Percentiles rank a stretch among this genome's conserved stretches.
Conservation (phyloP, 805 yeast genomes). For the Barnettozyma pratensis region DNA sequence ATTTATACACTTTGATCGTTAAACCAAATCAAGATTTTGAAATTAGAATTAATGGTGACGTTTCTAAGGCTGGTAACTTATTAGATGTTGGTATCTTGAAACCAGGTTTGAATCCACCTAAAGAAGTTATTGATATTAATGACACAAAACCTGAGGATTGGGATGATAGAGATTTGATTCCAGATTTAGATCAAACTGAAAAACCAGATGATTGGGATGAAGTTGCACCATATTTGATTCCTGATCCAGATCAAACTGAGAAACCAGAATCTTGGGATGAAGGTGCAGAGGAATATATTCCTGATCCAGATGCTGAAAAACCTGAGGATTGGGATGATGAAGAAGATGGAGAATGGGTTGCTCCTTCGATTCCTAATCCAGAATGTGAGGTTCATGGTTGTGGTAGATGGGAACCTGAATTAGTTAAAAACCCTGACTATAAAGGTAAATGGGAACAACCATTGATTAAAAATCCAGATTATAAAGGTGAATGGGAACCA, state of each 20-base stretch:
- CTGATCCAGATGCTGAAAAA: constrained; percentile 60
- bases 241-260: constrained; percentile 52
- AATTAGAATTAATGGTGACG: constrained; percentile 77
- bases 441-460: constrained; percentile 80
- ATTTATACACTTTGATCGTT: constrained; percentile 74
- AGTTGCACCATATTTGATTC: constrained; percentile 53
- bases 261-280: constrained; percentile 85
- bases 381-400: constrained; percentile 68
- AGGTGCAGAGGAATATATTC: constrained; percentile 47
- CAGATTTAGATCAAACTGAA: constrained; percentile 56
- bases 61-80: constrained; percentile 64
- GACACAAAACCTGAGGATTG: constrained; percentile 74
- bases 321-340: constrained; percentile 89
- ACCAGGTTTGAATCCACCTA: constrained; percentile 70
- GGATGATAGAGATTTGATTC: constrained; percentile 65
- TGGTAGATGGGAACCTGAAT: constrained; percentile 74
- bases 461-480: constrained; percentile 63
- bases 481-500: constrained; percentile 77
- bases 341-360: constrained; percentile 82
- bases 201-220: constrained; percentile 90
- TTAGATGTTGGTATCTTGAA: constrained; percentile 47
- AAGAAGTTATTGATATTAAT: constrained; percentile 48
- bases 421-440: constrained; percentile 61
- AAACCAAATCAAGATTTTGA: constrained; percentile 64
- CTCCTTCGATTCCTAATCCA: constrained; percentile 70